Conservation (phyloP, 2,329 filamentous ascomycete species). For the Penicillium psychrosexuale region DNA sequence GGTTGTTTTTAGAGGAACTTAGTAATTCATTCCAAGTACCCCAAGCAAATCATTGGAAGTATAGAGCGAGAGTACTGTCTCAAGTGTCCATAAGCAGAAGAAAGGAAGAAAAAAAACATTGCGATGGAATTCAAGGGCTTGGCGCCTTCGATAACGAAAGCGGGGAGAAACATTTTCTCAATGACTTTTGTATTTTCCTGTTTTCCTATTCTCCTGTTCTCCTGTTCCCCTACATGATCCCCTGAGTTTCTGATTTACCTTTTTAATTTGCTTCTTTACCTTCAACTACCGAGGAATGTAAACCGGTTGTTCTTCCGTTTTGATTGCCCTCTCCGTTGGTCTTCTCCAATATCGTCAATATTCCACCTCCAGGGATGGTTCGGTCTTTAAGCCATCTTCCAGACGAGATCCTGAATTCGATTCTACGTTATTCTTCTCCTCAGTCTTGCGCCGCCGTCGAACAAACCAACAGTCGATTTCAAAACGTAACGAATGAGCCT, state of each 20-base stretch:
- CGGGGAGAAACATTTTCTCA: neutral
- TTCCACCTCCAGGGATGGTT: constrained; percentile 29
- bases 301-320: neutral
- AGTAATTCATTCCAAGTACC: neutral
- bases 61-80: neutral
- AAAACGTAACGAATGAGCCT: constrained; percentile 65
- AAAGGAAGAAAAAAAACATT: neutral
- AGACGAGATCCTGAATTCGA: constrained; percentile 79
- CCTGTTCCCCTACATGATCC: neutral
- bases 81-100: neutral
- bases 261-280: neutral
- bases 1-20: neutral
- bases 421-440: constrained; percentile 63
- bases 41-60: neutral
- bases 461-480: constrained; percentile 62
- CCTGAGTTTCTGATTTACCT: neutral
- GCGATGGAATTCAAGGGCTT: neutral
- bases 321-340: neutral
- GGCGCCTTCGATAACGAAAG: neutral
- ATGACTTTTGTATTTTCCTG: neutral
- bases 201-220: neutral
- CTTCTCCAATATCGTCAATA: neutral
- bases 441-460: constrained; percentile 52
- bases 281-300: neutral
- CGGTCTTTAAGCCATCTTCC: constrained; percentile 53